These are phyloP conservation scores for Yamagishiella unicocca DNA, from an alignment of 139 green algal genomes.

Conservation along the genomic window DNA sequence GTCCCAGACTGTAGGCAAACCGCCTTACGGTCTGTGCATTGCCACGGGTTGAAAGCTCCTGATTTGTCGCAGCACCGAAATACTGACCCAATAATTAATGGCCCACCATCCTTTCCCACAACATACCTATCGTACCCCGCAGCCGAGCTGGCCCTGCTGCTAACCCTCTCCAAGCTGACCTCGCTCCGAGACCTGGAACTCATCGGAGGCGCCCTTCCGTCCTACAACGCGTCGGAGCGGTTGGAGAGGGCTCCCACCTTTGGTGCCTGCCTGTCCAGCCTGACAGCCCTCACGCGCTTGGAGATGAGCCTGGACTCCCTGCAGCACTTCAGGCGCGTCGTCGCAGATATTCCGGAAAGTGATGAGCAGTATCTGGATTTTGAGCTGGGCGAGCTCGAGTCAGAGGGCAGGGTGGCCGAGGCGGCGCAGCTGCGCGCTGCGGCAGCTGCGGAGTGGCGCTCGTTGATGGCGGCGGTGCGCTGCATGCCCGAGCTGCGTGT, in stretches of 20 bases:
- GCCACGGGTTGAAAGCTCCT: neutral
- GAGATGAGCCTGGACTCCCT: neutral
- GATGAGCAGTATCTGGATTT: neutral
- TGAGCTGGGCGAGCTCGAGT: neutral
- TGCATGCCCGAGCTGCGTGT: neutral
- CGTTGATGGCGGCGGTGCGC: neutral
- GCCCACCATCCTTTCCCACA: too few species aligned
- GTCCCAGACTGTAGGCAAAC: neutral
- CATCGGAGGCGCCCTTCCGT: neutral
- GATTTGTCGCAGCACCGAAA: neutral
- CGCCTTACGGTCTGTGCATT: neutral
- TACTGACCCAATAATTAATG: too few species aligned
- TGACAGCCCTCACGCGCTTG: constrained; percentile 4
- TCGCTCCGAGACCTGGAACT: neutral
- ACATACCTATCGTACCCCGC: neutral
- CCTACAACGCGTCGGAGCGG: neutral
- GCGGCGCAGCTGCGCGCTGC: neutral
- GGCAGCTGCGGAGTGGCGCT: neutral
- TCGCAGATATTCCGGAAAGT: too few species aligned
- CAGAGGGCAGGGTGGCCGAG: neutral
- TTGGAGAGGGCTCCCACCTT: neutral
- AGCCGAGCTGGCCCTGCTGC: neutral
- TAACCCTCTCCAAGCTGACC: neutral
- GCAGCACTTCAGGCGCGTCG: neutral
- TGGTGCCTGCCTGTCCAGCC: neutral